Evolutionary conservation across 345 rosid species (phyloP), one percentile per base, ranked within the genome.

Genomic region (Erucastrum elatum): DNA sequence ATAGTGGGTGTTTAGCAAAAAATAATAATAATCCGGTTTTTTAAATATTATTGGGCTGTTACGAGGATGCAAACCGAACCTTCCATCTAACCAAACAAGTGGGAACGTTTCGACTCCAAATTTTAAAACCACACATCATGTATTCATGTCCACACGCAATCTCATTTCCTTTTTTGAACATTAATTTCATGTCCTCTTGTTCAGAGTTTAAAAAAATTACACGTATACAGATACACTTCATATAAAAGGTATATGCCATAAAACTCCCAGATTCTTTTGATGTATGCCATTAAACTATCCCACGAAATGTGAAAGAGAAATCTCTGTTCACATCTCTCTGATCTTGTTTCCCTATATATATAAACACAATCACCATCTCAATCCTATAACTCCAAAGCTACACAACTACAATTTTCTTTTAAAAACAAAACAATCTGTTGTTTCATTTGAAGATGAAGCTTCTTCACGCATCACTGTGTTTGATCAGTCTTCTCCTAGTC

Each of bases 81-180:
- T 56, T 41, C 66, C 11, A 17, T 70, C 68, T 59, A 60, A 72
- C 69, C 4, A 78, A n/a, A 67, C 70, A 49, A 79, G 74, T 79
- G 78, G 4, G 82, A 73, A 79, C 82, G 69, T 11, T 49, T 34
- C 34, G 82, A 73, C 82, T 72, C 41, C 44, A 30, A 53, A 1
- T 5, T 21, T 21, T 1, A 71, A 16, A 55, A 41, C 16, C 3
- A 41, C 4, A 72, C 60, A 25, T n/a, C 30, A 73, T n/a, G n/a
- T n/a, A n/a, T n/a, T n/a, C n/a, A n/a, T 79, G 74, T 79, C 34
- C 64, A 79, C 77, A 78, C 82, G 68, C 59, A 78, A 78, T 4
- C 77, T 56, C 63, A 25, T 17, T 10, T 65, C 35, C 10, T 37
- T 12, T 3, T 35, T 39, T 39, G 46, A 39, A 39, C 46, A 39